Percentiles rank a stretch among this genome's conserved stretches.
These are phyloP conservation scores for Ophiocordyceps robertsii DNA, from an alignment of 2,329 filamentous ascomycete species.

Conservation along the genomic window DNA sequence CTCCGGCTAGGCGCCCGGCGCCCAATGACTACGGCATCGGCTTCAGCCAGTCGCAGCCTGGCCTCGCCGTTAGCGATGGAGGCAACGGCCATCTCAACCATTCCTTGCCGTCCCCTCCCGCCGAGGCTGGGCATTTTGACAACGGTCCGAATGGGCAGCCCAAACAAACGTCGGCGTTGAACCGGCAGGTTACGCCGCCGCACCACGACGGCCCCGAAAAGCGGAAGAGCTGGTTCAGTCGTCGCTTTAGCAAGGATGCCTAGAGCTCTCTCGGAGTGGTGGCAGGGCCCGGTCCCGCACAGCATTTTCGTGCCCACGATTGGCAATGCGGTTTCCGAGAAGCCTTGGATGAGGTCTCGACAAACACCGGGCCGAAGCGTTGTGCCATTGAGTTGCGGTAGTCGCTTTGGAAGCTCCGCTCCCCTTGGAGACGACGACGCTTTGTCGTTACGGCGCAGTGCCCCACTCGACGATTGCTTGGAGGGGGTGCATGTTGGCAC, in stretches of 20 bases:
- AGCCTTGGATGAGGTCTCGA: no score
- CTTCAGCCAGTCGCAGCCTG: conserved; percentile 29
- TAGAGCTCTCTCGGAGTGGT: background rate
- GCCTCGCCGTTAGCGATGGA: conserved; percentile 19
- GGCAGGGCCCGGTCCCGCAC: no score
- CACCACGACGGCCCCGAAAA: conserved; percentile 39
- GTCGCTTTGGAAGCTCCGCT: no score
- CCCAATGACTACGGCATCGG: conserved; percentile 55
- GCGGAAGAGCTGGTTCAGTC: conserved; percentile 81
- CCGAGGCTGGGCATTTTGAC: conserved; percentile 5
- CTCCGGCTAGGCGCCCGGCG: conserved; percentile 39
- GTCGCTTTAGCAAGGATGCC: conserved; percentile 56
- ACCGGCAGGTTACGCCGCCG: conserved; percentile 11
- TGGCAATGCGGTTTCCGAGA: no score
- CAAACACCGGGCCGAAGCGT: no score
- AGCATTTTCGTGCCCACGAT: no score
- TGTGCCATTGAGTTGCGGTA: no score
- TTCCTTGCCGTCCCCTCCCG: conserved; percentile 12
- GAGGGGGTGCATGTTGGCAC: no score
- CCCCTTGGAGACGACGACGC: no score
- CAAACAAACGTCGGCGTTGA: conserved; percentile 15
- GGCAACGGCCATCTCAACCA: conserved; percentile 8
- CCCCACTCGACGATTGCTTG: no score
- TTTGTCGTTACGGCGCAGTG: no score
- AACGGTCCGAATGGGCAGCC: conserved; percentile 11